A percentile compares a stretch with the other conserved stretches of the same genome.
Evolutionary conservation across 768 basidiomycete genomes (phyloP).

Genomic region (Tulasnella calospora): DNA sequence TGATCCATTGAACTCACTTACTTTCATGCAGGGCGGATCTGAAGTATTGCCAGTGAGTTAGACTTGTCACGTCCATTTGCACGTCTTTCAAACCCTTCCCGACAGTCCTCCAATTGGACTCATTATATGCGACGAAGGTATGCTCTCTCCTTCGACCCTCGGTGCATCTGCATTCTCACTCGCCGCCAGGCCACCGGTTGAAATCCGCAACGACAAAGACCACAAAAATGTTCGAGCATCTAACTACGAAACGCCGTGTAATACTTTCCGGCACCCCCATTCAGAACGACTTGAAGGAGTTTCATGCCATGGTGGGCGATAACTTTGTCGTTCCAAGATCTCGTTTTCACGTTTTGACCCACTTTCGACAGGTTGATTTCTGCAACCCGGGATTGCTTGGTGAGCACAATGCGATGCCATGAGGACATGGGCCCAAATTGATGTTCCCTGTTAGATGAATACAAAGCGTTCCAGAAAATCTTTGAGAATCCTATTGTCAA

Average conservation of each 20-base stretch:
- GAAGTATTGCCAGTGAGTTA: conserved; percentile 56
- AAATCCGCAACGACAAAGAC: conserved; percentile 92
- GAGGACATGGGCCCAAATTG: conserved; percentile 5
- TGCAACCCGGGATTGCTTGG: conserved; percentile 90
- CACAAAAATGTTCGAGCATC: conserved; percentile 71
- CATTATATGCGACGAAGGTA: conserved; percentile 93
- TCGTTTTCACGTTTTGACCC: not conserved
- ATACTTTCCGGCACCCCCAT: conserved; percentile 96
- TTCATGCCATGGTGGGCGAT: conserved; percentile 82
- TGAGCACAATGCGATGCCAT: conserved; percentile 34
- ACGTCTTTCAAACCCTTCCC: not conserved
- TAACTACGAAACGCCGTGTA: conserved; percentile 70
- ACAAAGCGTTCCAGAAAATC: conserved; percentile 66
- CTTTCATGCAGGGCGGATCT: conserved; percentile 47
- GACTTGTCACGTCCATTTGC: conserved; percentile 7
- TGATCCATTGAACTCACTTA: not conserved
- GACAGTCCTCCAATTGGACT: conserved; percentile 83
- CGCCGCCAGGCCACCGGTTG: conserved; percentile 67
- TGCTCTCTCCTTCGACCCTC: not conserved
- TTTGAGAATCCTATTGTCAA: conserved; percentile 86
- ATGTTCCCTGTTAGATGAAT: conserved; percentile 52
- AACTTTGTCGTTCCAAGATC: not conserved
- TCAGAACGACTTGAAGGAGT: conserved; percentile 92
- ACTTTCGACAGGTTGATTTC: conserved; percentile 65
- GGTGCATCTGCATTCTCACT: not conserved